These are phyloP conservation scores for Candida lessepsii DNA, from an alignment of 805 yeast genomes.

Conservation along the genomic window DNA sequence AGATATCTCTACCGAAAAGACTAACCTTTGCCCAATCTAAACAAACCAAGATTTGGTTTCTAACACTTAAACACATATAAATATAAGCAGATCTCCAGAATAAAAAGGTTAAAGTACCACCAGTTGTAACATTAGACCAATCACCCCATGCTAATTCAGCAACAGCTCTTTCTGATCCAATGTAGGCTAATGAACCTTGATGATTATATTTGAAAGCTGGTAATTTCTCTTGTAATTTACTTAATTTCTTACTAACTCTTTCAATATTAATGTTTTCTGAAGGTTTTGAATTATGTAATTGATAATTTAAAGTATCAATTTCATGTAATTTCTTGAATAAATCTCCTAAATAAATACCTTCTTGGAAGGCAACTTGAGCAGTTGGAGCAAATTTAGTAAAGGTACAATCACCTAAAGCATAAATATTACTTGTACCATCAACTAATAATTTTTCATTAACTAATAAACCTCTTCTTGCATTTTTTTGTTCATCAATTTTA, in stretches of 20 bases:
- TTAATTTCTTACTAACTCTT: constrained; percentile 46
- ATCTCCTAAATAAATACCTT: constrained; percentile 77
- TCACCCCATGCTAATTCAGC: constrained; percentile 84
- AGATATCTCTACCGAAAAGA: constrained; percentile 90
- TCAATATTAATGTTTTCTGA: constrained; percentile 41
- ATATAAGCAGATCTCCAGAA: constrained; percentile 96
- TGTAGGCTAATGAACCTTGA: constrained; percentile 91
- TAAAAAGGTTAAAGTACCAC: constrained; percentile 83
- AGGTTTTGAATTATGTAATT: constrained; percentile 38
- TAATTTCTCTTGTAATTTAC: constrained; percentile 40
- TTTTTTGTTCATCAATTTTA: constrained; percentile 71
- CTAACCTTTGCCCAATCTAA: constrained; percentile 88
- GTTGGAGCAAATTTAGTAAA: constrained; percentile 91
- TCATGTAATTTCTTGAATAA: constrained; percentile 65
- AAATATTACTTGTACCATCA: constrained; percentile 79
- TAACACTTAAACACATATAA: constrained; percentile 85
- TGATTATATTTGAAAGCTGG: constrained; percentile 77
- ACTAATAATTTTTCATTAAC: constrained; percentile 80
- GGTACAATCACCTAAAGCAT: constrained; percentile 94
- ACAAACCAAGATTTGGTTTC: constrained; percentile 82
- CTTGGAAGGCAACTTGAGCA: constrained; percentile 96
- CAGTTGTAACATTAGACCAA: constrained; percentile 75
- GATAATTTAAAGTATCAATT: constrained; percentile 55
- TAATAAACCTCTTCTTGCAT: constrained; percentile 86
- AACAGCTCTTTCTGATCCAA: constrained; percentile 90